Base-by-base conservation (phyloP, 2,329 filamentous ascomycete species). In the Ascochyta rabiei region DNA sequence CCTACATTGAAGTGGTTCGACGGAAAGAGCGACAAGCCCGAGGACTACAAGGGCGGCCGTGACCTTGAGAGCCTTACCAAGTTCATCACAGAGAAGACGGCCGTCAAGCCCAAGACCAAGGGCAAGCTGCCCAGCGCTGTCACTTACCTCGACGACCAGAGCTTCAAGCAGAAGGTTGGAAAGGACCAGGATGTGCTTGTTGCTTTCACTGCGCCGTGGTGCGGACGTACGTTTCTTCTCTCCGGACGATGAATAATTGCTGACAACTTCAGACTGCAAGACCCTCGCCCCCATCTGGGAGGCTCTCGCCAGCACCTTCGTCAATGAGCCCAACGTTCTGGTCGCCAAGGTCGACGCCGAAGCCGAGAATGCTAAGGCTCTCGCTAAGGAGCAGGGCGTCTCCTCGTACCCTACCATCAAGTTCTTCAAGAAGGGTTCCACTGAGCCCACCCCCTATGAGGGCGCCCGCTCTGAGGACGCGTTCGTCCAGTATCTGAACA, bases 1-100 rank as follows among this genome's bases (percentile, higher is more conserved):
- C 95, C 95, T 18, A 99, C 95, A 0, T 80, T 99, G 71, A 99
- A 99, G 80, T 99, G 86, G 84, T 99, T 99, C 71, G 93, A 98
- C 77, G 95, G 95, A 66, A 96, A 96, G 84, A 93, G 89, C 74
- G 87, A 91, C 56, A 88, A 85, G 71, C 93, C 93, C 0, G 80
- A 84, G 60, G 92, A 97, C 59, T 99, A 98, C 81, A 89, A 85
- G 57, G 88, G 90, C 56, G 92, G 90, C 28, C 86, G 95, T 53
- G 93, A 97, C 75, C 75, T 99, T 23, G 95, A 98, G 68, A 91
- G 89, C 75, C 80, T 99, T 78, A 83, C 82, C 48, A 82, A 83
- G 42, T 99, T 95, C 76, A 86, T 99, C 57, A 82, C 83, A 6
- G 88, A 96, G 71, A 96, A 98, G 86, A 93, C 90, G 8, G 90